Evolutionary conservation across 352 stramenopile genomes (phyloP).

Genomic region (Phytophthora tubulina): DNA sequence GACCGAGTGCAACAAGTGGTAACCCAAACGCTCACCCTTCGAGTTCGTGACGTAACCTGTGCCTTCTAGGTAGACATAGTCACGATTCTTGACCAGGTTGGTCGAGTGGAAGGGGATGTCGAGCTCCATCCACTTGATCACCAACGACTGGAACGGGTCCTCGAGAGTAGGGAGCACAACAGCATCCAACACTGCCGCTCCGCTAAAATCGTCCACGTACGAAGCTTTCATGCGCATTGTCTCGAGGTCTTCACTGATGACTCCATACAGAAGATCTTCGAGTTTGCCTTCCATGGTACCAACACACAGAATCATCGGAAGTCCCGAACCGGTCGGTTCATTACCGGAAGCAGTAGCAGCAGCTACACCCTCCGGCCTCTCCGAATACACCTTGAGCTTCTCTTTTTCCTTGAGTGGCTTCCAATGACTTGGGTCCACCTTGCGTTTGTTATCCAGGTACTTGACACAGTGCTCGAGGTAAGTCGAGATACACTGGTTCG

Average conservation of each 20-base stretch:
- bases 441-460: conserved; percentile 10
- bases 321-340: conserved; percentile 15
- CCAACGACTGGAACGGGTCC: conserved; percentile 36
- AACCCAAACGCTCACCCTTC: conserved; percentile 1
- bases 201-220: conserved; percentile 35
- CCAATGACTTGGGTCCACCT: conserved; percentile 4
- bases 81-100: conserved; percentile 24
- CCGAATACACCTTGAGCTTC: conserved; percentile 22
- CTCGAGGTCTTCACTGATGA: conserved; percentile 13
- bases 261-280: conserved; percentile 34
- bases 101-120: conserved; percentile 35
- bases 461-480: conserved; percentile 6
- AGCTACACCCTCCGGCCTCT: conserved; percentile 8
- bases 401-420: conserved; percentile 22
- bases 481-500: conserved; percentile 8
- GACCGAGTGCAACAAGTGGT: conserved; percentile 34
- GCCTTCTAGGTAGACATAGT: conserved; percentile 37
- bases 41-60: conserved; percentile 29
- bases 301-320: conserved; percentile 28
- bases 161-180: conserved; percentile 34
- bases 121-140: conserved; percentile 45
- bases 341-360: conserved; percentile 5
- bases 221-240: conserved; percentile 16
- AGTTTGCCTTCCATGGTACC: conserved; percentile 24
- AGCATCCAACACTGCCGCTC: conserved; percentile 41